Conservation (phyloP, 768 basidiomycete species). For the Leccinum subgranulosum region DNA sequence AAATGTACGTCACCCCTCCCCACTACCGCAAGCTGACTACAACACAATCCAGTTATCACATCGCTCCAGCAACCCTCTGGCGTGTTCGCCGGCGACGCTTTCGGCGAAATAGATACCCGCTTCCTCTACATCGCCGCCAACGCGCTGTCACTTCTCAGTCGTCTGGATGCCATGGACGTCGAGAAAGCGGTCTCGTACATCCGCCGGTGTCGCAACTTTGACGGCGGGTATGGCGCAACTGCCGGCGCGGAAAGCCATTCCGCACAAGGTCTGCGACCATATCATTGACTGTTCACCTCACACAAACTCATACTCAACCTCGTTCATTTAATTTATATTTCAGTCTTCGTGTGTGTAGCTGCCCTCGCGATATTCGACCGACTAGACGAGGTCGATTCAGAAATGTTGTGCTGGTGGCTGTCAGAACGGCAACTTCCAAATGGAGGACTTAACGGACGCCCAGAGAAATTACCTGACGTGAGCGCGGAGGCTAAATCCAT, state of each 20-base stretch:
- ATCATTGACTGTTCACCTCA: background rate
- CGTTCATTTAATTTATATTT: background rate
- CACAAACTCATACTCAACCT: background rate
- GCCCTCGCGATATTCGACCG: constrained; percentile 84
- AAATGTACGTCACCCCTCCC: constrained; percentile 51
- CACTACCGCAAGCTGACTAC: background rate
- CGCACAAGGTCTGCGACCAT: constrained; percentile 63
- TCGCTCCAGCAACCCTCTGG: constrained; percentile 85
- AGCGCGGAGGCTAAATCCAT: constrained; percentile 24
- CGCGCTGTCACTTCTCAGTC: constrained; percentile 77
- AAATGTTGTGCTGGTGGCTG: constrained; percentile 91
- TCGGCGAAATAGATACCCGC: constrained; percentile 91
- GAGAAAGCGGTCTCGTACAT: constrained; percentile 74
- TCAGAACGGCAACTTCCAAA: constrained; percentile 89
- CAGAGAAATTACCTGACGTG: constrained; percentile 96
- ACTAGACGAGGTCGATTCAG: constrained; percentile 72
- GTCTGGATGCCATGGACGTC: constrained; percentile 63
- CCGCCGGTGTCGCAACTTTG: constrained; percentile 81
- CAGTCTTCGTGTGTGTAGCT: constrained; percentile 91
- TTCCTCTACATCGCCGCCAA: constrained; percentile 88
- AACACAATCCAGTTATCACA: constrained; percentile 59
- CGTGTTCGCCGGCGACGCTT: constrained; percentile 84
- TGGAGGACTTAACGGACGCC: constrained; percentile 95
- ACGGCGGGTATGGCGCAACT: constrained; percentile 86
- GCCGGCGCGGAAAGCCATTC: constrained; percentile 93